These are phyloP conservation scores for Neurospora sublineolata DNA, from an alignment of 495 filamentous ascomycete species.

Conservation along the genomic window DNA sequence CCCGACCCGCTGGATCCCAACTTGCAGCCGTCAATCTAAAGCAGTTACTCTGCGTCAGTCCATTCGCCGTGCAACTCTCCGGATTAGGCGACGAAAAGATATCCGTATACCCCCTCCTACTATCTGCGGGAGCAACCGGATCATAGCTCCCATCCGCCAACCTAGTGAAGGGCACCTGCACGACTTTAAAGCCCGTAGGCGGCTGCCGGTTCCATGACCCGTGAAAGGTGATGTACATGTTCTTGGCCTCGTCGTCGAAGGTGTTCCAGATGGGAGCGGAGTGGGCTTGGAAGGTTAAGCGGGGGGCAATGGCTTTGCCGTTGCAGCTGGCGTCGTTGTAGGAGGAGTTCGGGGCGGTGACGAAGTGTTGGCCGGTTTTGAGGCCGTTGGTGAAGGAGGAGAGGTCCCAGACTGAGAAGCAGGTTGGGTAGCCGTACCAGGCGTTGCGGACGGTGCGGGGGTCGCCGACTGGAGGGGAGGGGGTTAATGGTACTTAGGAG, in stretches of 20 bases:
- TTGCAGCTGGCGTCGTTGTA: slow-evolving; percentile 42
- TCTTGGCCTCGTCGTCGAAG: slow-evolving; percentile 32
- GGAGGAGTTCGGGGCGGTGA: slow-evolving; percentile 30
- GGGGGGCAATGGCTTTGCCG: slow-evolving; percentile 30
- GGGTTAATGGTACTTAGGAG: neutral
- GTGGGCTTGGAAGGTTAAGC: slow-evolving; percentile 45
- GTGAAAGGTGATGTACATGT: slow-evolving; percentile 50
- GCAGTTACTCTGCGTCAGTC: slow-evolving; percentile 28
- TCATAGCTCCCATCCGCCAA: slow-evolving; percentile 24
- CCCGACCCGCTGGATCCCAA: slow-evolving; percentile 28
- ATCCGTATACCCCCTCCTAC: slow-evolving; percentile 25
- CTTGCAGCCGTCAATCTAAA: slow-evolving; percentile 22
- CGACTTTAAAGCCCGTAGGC: slow-evolving; percentile 28
- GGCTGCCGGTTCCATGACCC: slow-evolving; percentile 44
- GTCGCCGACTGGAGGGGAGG: slow-evolving; percentile 19
- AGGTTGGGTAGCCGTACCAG: slow-evolving; percentile 61
- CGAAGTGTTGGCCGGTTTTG: slow-evolving; percentile 42
- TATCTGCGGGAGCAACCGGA: slow-evolving; percentile 26
- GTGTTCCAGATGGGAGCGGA: slow-evolving; percentile 46
- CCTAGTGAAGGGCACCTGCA: slow-evolving; percentile 27
- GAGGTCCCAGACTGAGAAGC: slow-evolving; percentile 51
- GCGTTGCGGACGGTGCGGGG: slow-evolving; percentile 22
- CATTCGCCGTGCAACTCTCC: slow-evolving; percentile 26
- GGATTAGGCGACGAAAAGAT: slow-evolving; percentile 24
- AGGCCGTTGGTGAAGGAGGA: slow-evolving; percentile 30